A percentile compares a stretch with the other conserved stretches of the same genome.
These are phyloP conservation scores for Pleurotus pulmonarius DNA, from an alignment of 768 basidiomycete genomes.

Conservation along the genomic window DNA sequence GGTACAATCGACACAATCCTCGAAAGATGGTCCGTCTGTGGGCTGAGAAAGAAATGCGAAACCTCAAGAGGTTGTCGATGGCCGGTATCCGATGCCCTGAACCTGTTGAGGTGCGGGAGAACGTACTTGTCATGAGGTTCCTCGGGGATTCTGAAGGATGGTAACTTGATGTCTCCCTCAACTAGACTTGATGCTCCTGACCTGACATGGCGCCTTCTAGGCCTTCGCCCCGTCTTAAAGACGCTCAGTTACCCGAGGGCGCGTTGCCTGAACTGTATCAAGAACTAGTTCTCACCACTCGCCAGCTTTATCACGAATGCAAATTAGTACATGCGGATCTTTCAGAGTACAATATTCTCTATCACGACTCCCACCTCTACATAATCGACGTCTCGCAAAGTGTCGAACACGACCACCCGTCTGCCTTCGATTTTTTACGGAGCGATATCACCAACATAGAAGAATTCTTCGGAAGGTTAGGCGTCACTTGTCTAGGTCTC, in stretches of 20 bases:
- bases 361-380: conserved; percentile 74
- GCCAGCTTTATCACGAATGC: conserved; percentile 86
- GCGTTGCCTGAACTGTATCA: conserved; percentile 62
- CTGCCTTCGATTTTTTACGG: conserved; percentile 94
- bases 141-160: conserved; percentile 79
- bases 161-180: conserved; percentile 38
- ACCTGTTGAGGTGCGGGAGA: conserved; percentile 91
- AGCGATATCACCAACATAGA: conserved; percentile 90
- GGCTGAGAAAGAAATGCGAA: conserved; percentile 99
- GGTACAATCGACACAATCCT: conserved; percentile 87
- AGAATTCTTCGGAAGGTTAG: conserved; percentile 82
- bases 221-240: conserved; percentile 92
- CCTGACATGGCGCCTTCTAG: conserved; percentile 32
- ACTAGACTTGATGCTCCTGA: not conserved
- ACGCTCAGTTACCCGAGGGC: conserved; percentile 55
- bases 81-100: conserved; percentile 87
- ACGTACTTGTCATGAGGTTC: conserved; percentile 95
- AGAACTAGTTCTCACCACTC: conserved; percentile 75
- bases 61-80: conserved; percentile 78
- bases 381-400: conserved; percentile 99
- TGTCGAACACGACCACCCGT: conserved; percentile 96
- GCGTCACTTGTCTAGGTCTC: conserved; percentile 74
- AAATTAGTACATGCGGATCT: conserved; percentile 96
- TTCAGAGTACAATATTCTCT: conserved; percentile 97
- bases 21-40: conserved; percentile 98